Evolutionary conservation across 169 alveolate species (phyloP), one percentile per base, ranked within the genome.

Genomic region (Plasmodium gonderi): DNA sequence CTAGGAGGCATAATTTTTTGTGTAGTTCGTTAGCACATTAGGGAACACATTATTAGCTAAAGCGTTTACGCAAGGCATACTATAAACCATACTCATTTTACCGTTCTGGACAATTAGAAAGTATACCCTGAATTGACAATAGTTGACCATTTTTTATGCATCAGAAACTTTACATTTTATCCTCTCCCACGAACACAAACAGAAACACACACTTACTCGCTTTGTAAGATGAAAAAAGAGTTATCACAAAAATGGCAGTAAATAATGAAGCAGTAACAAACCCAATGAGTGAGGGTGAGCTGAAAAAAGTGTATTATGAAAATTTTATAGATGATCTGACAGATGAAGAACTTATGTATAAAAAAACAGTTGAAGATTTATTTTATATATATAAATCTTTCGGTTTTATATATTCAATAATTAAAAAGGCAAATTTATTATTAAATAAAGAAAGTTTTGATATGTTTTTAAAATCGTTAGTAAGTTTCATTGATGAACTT

Each of bases 341-440:
- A 45, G 93, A 87, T 60, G 93, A 87, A 87, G 93, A 87, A 87
- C 69, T 87, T 45, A 87, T 77, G 89, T 87, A 87, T 17, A 87
- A 87, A 26, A 87, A 87, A 44, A 76, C 93, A 12, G 93, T 87
- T 5, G 93, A 87, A 76, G 93, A 87, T 87, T 87, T 87, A 38
- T 87, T 87, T 76, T 77, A 54, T 14, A 87, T 87, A n/a, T 87
- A 87, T n/a, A 87, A 87, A 20, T 87, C 93, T 0, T 87, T 87
- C 47, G 93, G 93, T 5, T 77, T 87, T 47, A 87, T 87, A 12
- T 87, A 87, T 42, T 87, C 93, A 4, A 87, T 87, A 44, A 87
- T 87, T 6, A 87, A 87, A 60, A 87, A 87, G 60, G 93, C 90
- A 45, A 87, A 87, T 44, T 44, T 76, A 5, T 40, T 87, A 47